Percentiles rank a stretch among this genome's conserved stretches.
Conservation (phyloP, 192 early-diverging fungal genomes). For the Linnemannia zychae region DNA sequence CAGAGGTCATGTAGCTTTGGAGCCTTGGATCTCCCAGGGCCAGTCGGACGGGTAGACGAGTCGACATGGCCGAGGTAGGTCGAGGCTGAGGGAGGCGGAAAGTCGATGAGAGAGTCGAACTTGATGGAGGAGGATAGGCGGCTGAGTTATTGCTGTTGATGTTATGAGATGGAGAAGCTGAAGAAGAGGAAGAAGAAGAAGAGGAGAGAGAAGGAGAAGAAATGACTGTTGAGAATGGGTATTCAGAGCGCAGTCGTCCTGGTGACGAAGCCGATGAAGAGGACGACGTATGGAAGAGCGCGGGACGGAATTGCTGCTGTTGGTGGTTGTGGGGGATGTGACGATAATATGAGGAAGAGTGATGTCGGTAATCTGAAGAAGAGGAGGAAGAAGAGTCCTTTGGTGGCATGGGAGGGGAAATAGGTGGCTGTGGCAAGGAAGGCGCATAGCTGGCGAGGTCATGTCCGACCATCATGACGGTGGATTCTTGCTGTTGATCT, state of each 20-base stretch:
- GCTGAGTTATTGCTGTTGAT: not conserved
- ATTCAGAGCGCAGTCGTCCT: conserved; percentile 3
- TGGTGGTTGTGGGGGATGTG: not conserved
- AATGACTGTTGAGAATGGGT: not conserved
- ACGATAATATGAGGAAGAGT: not conserved
- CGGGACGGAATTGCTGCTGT: not conserved
- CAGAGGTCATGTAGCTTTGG: conserved; percentile 10
- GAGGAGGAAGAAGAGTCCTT: conserved; percentile 8
- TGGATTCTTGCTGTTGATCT: not conserved
- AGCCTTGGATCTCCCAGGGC: conserved; percentile 21
- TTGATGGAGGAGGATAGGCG: not conserved
- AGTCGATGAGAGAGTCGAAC: not conserved
- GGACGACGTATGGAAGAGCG: conserved; percentile 8
- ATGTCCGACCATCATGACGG: conserved; percentile 27
- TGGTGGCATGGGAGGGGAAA: not conserved
- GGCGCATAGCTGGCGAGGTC: conserved; percentile 15
- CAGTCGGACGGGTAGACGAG: conserved; percentile 29
- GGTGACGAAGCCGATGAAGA: not conserved
- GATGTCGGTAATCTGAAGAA: not conserved
- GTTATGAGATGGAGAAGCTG: not conserved
- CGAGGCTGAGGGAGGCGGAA: not conserved
- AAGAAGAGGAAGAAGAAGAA: not conserved
- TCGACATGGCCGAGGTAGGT: not conserved
- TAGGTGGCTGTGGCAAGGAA: conserved; percentile 9
- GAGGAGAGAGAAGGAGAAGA: conserved; percentile 11